Evolutionary conservation across 345 rosid genomes (phyloP), one percentile per base, ranked within the genome.

Genomic region (Leavenworthia alabamica): DNA sequence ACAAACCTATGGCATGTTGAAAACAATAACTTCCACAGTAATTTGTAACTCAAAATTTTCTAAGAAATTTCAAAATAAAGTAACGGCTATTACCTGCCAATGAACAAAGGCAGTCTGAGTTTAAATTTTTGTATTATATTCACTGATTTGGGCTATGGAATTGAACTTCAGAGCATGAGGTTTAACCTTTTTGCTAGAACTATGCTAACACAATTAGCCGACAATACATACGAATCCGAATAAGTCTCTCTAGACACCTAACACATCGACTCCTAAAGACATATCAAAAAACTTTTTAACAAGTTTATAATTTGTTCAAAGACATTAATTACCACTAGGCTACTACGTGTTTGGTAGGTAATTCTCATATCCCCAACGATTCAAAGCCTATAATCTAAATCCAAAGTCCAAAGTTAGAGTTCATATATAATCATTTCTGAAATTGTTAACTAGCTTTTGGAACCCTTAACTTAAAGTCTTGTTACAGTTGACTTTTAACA

Each of bases 401-500:
- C 40, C 19, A 28, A 40, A 67, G 55, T 39, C 27, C 6, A 36
- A 45, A 24, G 29, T 27, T 36, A 27, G 32, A 19, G 19, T 33
- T 29, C 64, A 66, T 7, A 33, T 33, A 11, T 3, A 47, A 14
- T 56, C 17, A 48, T 14, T 17, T 40, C 8, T 13, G 26, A 14
- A n/a, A 27, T 47, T 37, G 27, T 27, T 20, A 58, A 28, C 36
- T 59, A 8, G 11, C 40, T 50, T 59, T 7, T 10, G 23, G 24
- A 29, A 13, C 16, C 15, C 49, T n/a, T 56, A 56, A 33, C 24
- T 27, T 36, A 57, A 67, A 67, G 55, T 67, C 67, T 40, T 68
- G 62, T 52, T 52, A 35, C 13, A 45, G 67, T 61, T 69, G 67
- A 69, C 56, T 53, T 24, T 56, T 14, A 16, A 12, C 20, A 4